Conservation (phyloP, 495 filamentous ascomycete genomes). For the Aspergillus nanangensis region DNA sequence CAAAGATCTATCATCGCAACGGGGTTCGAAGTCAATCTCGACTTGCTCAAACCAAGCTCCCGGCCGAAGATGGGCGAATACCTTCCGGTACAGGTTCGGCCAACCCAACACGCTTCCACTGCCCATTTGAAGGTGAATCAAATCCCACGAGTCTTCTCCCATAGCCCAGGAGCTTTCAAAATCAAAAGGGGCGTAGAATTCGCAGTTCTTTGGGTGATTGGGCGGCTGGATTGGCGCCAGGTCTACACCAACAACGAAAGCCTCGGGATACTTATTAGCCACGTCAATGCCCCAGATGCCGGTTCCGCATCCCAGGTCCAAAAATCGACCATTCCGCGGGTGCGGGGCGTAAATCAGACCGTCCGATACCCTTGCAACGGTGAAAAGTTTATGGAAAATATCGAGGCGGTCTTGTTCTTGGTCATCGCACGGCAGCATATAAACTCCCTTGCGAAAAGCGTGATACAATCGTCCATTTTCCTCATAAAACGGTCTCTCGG, state of each 20-base stretch:
- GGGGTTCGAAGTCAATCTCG: constrained; percentile 85
- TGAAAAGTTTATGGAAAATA: constrained; percentile 71
- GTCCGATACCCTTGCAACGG: constrained; percentile 57
- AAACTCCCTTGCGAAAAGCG: constrained; percentile 43
- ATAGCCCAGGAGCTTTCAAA: constrained; percentile 79
- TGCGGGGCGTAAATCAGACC: constrained; percentile 49
- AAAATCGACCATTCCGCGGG: constrained; percentile 48
- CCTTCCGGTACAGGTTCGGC: constrained; percentile 66
- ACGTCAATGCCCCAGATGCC: constrained; percentile 92
- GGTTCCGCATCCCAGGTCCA: constrained; percentile 85
- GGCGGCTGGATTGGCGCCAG: constrained; percentile 76
- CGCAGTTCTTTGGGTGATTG: constrained; percentile 65
- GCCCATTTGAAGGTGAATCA: constrained; percentile 82
- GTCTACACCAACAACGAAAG: constrained; percentile 70
- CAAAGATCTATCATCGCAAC: constrained; percentile 66
- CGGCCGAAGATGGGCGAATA: constrained; percentile 77
- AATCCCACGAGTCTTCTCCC: constrained; percentile 72
- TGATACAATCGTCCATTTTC: constrained; percentile 50
- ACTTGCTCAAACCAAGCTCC: constrained; percentile 84
- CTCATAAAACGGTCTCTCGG: constrained; percentile 28
- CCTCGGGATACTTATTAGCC: constrained; percentile 59
- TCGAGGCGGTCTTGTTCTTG: constrained; percentile 72
- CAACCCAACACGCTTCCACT: constrained; percentile 76
- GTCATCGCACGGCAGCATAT: constrained; percentile 51
- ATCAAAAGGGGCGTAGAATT: constrained; percentile 64